Evolutionary conservation across 257 asterid genomes (phyloP), one percentile per base, ranked within the genome.

Genomic region (Schizonepeta tenuifolia): DNA sequence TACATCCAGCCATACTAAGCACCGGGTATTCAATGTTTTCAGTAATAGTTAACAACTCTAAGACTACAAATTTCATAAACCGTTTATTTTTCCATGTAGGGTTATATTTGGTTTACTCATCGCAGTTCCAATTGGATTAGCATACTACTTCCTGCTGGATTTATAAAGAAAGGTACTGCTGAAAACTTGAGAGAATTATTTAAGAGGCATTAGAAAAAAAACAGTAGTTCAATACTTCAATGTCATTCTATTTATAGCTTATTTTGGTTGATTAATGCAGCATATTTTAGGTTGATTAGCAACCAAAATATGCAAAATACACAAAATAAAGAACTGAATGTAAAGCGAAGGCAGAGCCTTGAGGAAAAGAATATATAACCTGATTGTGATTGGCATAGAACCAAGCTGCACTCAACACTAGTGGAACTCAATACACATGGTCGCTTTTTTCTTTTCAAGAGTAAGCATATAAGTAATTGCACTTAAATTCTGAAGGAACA

Each of bases 1-100:
- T 82, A 60, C 91, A 93, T 83, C 96, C 96, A 54, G 90, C 87
- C 75, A 84, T 93, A 71, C 77, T 92, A 68, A 90, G 98, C 87
- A 90, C 98, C 53, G 96, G 93, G 98, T 92, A 92, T 65, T 49
- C 57, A 22, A 58, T 70, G 28, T 61, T 35, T 72, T 64, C 76
- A 68, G 41, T 18, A 61, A 33, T 41, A 17, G 17, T 61, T 43
- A 28, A 61, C 11, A 13, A 50, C 41, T 61, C 44, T 14, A 67
- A 57, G 67, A 54, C 44, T 18, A 28, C 20, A 61, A 55, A 70
- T 60, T 63, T 77, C 65, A 57, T 33, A 72, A 72, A 26, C 60
- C 76, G 43, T 50, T 58, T 72, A 44, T 35, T 41, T 65, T 78
- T 41, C 6, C 21, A 71, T 75, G 54, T 49, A 93, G 98, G 96